Base-by-base conservation (phyloP, 2,329 filamentous ascomycete genomes). In the Alternaria solani region DNA sequence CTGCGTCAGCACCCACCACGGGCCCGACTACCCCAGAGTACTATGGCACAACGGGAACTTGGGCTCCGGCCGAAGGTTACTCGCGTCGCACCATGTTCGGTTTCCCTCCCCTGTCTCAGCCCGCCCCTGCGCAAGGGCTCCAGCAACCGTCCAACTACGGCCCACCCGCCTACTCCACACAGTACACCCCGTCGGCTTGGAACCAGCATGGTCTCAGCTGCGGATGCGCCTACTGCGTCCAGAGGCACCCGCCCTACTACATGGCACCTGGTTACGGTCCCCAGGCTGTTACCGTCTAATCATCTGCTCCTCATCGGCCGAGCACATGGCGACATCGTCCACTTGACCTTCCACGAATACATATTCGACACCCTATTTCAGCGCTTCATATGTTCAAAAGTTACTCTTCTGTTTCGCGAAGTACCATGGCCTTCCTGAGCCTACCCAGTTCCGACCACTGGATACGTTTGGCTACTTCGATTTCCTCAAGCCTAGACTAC, bases 21-120 rank as follows among this genome's bases (percentile, higher is more conserved):
- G 84, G 83, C 41, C 81, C 84, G 23, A 82, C 82, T 51, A 86
- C 84, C 41, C 85, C 85, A 18, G 84, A 86, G 62, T 85, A 84
- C 66, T 80, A 83, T 72, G 82, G 81, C 58, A 73, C 79, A 42
- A 76, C 79, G 52, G 79, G 79, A 60, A 74, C 78, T 61, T 85
- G 85, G 77, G 85, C 79, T 68, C 81, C 85, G 30, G 67, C 70
- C 46, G 78, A 79, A 55, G 76, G 77, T 34, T 79, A 79, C 65
- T 79, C 78, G 47, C 75, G 77, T 71, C 77, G 78, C 68, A 79
- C 76, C 69, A 78, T 78, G 66, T 81, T 79, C 69, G 77, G 78
- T 48, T 79, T 78, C 65, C 72, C 76, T 52, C 70, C 76, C 57
- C 64, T 72, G 70, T 75, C 74, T 70, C 78, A 76, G 71, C 68